phyloP scores from a whole-genome alignment of 2,329 filamentous ascomycete genomes.

The Arthrobotrys conoides region DNA sequence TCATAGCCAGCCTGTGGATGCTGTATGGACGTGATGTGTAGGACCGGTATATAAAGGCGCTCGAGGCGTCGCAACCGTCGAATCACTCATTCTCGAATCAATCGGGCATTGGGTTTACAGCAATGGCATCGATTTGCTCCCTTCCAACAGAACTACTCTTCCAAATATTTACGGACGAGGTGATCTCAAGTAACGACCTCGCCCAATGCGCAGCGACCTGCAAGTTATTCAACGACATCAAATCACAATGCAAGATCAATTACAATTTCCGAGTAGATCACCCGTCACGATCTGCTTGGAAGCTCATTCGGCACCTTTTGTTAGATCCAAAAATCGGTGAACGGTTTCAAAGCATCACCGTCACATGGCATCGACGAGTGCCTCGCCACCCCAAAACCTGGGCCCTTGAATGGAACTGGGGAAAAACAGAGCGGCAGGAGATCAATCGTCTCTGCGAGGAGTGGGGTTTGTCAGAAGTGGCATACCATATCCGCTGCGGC shows the following conservation, averaged over 20 bases:
- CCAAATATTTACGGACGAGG: conserved; percentile 15
- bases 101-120: background rate
- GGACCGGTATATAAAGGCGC: too few relatives aligned
- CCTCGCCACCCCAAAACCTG: conserved; percentile 25
- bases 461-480: background rate
- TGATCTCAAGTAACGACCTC: background rate
- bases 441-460: background rate
- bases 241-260: conserved; percentile 17
- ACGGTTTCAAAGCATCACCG: conserved; percentile 24
- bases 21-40: background rate
- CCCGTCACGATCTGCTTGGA: conserved; percentile 12
- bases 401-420: conserved; percentile 22
- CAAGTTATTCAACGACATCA: conserved; percentile 17
- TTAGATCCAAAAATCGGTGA: conserved; percentile 1
- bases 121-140: background rate
- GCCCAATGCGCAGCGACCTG: background rate
- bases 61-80: background rate
- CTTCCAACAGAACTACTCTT: conserved; percentile 22
- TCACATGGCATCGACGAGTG: conserved; percentile 33
- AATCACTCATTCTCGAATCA: background rate
- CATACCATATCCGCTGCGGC: background rate
- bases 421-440: background rate
- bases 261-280: conserved; percentile 36
- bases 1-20: too few relatives aligned
- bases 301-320: conserved; percentile 4